Evolutionary conservation across 176 grass and related monocot species (phyloP), one percentile per base, ranked within the genome.

Genomic region (Aegilops umbellulata): DNA sequence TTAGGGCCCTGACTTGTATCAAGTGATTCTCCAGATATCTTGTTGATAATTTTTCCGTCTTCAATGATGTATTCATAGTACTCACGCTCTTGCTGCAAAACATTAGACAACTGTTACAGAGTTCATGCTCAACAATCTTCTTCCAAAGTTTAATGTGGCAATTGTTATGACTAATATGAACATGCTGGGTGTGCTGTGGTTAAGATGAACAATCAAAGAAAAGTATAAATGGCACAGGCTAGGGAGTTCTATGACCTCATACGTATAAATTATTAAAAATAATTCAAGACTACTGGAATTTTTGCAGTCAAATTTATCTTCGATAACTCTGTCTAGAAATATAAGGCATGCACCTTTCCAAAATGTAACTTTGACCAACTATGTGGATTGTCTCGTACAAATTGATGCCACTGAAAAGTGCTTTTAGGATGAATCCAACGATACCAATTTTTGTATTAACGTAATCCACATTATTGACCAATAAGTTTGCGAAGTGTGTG

Each of bases 51-150:
- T 7, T 85, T 96, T 57, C 93, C 94, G 20, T 89, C 65, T 2
- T 36, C 46, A 51, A 91, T 61, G 16, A 84, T 70, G 49, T 95
- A 98, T 75, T 98, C 90, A 84, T 94, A 95, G 26, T 91, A 25
- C 63, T 92, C 84, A 79, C 94, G 88, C 76, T 98, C 97, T 91
- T 88, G 92, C 97, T 95, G 84, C 78, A 88, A 74, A 84, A 82
- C 9, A 46, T 53, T 34, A 42, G 16, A 76, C 8, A 61, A 29
- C 13, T 69, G 36, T 71, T 63, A 86, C n/a, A 55, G 17, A 72
- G 31, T 78, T 10, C 58, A 51, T 31, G 12, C 55, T 16, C 42
- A 30, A 74, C 15, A 49, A 11, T 81, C 44, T 25, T 25, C 44
- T 19, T 51, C 47, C 47, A 58, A 20, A 36, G 29, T 65, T 25